Evolutionary conservation across 768 basidiomycete species (phyloP).

Genomic region (Megacollybia marginata): DNA sequence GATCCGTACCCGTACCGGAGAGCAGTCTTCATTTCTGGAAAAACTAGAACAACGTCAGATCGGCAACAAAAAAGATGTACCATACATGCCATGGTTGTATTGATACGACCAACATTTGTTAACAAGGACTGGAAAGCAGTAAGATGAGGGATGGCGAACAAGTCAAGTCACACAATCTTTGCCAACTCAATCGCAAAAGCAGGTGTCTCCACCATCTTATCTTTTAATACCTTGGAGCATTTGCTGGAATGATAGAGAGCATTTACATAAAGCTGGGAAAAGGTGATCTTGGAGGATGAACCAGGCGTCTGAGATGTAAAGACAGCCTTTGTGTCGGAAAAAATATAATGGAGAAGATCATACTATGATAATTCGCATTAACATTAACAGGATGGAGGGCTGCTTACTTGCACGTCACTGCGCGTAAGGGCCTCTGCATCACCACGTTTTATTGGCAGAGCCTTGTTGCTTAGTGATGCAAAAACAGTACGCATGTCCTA

Average conservation of each 20-base stretch:
- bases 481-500: too few species aligned
- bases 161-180: constrained; percentile 37
- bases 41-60: constrained; percentile 43
- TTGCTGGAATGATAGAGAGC: constrained; percentile 74
- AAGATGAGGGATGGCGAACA: too few species aligned
- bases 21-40: constrained; percentile 91
- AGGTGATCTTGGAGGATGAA: constrained; percentile 51
- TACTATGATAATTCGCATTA: constrained; percentile 20
- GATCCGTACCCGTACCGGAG: constrained; percentile 56
- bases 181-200: constrained; percentile 74
- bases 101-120: constrained; percentile 87
- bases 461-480: constrained; percentile 27
- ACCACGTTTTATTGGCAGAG: constrained; percentile 72
- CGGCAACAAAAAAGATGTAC: not conserved
- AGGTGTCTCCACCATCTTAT: constrained; percentile 80
- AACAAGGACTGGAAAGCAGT: constrained; percentile 40
- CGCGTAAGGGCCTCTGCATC: constrained; percentile 81
- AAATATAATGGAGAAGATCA: constrained; percentile 76
- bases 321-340: constrained; percentile 56
- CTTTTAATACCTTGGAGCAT: constrained; percentile 83
- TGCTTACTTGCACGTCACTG: constrained; percentile 59
- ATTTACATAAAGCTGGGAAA: constrained; percentile 79
- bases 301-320: constrained; percentile 63
- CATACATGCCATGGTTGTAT: constrained; percentile 80
- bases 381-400: too few species aligned